A percentile compares a stretch with the other conserved stretches of the same genome.
Evolutionary conservation across 2,329 filamentous ascomycete genomes (phyloP).

Genomic region (Venturia pyrina): DNA sequence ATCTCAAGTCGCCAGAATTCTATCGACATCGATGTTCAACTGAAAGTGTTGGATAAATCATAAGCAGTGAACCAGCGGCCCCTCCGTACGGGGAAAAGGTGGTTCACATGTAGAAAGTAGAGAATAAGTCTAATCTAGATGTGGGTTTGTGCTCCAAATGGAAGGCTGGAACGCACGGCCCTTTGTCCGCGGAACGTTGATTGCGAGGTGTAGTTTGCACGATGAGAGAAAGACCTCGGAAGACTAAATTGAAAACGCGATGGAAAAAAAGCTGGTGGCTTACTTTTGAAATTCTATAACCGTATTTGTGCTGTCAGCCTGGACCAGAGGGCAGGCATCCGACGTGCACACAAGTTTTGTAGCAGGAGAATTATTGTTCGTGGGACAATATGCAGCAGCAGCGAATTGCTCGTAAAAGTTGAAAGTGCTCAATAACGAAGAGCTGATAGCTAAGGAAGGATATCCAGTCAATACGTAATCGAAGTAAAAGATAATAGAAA

Average conservation of each 20-base stretch:
- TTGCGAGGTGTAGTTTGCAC: neutral
- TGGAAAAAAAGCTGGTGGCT: neutral
- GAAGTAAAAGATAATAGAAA: neutral
- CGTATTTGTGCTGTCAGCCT: slow-evolving; percentile 36
- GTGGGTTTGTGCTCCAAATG: neutral
- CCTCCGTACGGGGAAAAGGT: too few species aligned
- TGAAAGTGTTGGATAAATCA: too few species aligned
- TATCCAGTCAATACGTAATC: neutral
- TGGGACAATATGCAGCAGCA: slow-evolving; percentile 42
- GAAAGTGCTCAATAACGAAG: slow-evolving; percentile 4
- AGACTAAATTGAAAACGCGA: neutral
- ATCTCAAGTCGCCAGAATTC: too few species aligned
- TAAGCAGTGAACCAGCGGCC: too few species aligned
- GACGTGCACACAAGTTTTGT: slow-evolving; percentile 25
- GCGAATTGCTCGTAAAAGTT: slow-evolving; percentile 35
- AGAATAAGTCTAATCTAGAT: neutral
- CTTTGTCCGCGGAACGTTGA: neutral
- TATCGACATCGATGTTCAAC: too few species aligned
- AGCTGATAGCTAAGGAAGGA: neutral
- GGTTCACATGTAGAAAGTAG: neutral
- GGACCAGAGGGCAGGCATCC: slow-evolving; percentile 39
- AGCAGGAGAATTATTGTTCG: slow-evolving; percentile 34
- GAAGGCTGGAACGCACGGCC: neutral
- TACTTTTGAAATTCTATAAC: slow-evolving; percentile 13
- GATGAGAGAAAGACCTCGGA: neutral